Percentiles rank a stretch among this genome's conserved stretches.
Conservation (phyloP, 306 rosid species). For the Quercus ilex region DNA sequence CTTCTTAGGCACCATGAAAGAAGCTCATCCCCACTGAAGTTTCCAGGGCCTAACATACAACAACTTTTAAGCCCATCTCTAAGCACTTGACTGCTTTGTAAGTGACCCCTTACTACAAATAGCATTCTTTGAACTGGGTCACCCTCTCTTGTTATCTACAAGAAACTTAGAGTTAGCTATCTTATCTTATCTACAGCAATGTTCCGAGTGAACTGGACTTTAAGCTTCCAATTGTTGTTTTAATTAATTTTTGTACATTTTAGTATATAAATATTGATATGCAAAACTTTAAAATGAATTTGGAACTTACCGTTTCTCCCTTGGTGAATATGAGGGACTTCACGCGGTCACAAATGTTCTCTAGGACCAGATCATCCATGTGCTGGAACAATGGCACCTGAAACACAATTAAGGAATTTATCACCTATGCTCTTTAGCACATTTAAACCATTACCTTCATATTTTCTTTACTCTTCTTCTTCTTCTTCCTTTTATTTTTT, state of each 20-base stretch:
- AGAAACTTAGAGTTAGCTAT: not conserved
- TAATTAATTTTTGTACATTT: not conserved
- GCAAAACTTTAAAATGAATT: not conserved
- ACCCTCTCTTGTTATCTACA: conserved; percentile 76
- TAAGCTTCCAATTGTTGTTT: not conserved
- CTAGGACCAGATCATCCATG: conserved; percentile 88
- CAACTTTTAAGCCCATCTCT: conserved; percentile 86
- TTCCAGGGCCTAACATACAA: conserved; percentile 94
- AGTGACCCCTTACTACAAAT: conserved; percentile 91
- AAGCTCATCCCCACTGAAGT: conserved; percentile 89
- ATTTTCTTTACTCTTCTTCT: no score
- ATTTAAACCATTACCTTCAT: no score
- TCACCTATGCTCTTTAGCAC: not conserved
- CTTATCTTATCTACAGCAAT: no score
- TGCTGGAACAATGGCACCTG: conserved; percentile 92
- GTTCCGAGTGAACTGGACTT: no score
- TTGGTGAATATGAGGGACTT: conserved; percentile 89
- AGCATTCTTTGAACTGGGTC: conserved; percentile 94
- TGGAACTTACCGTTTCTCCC: conserved; percentile 77
- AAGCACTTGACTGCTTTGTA: conserved; percentile 81
- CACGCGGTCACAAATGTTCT: conserved; percentile 93
- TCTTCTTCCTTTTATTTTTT: no score
- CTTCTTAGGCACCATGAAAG: conserved; percentile 87
- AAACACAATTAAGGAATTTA: not conserved
- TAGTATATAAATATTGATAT: not conserved